A percentile compares a stretch with the other conserved stretches of the same genome.
Conservation (phyloP, 2,329 filamentous ascomycete species). For the Pseudogymnoascus sp. region DNA sequence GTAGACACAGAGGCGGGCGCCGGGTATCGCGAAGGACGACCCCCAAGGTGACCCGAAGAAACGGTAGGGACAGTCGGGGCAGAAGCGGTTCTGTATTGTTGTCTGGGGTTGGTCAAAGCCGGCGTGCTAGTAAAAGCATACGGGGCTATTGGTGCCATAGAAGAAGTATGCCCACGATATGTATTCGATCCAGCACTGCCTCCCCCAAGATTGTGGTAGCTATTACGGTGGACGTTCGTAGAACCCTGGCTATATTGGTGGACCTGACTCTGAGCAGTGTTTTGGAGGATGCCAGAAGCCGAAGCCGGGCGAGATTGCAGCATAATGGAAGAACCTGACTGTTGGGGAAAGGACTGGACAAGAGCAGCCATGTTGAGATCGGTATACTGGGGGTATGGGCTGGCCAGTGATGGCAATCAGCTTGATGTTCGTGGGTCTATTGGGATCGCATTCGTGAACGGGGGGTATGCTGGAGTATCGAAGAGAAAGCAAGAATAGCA, state of each 20-base stretch:
- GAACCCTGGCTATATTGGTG: conserved; percentile 38
- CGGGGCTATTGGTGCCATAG: conserved; percentile 56
- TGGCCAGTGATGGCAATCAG: conserved; percentile 6
- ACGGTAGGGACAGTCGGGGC: conserved; percentile 39
- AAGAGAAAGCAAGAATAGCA: conserved; percentile 6
- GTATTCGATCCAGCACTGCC: conserved; percentile 36
- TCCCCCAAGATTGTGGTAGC: conserved; percentile 43
- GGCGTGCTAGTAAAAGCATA: conserved; percentile 71
- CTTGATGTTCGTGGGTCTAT: background rate
- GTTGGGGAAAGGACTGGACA: conserved; percentile 73
- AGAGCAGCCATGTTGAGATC: conserved; percentile 67
- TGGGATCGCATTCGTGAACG: conserved; percentile 1
- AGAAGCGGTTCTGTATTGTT: conserved; percentile 47
- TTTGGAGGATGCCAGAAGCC: conserved; percentile 43
- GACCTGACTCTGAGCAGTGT: conserved; percentile 24
- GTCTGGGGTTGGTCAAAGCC: conserved; percentile 49
- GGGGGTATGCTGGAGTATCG: background rate
- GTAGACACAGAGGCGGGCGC: conserved; percentile 45
- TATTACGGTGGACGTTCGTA: conserved; percentile 40
- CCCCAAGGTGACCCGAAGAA: conserved; percentile 26
- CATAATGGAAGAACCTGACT: conserved; percentile 65
- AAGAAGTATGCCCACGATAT: conserved; percentile 42
- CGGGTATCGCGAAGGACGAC: conserved; percentile 34
- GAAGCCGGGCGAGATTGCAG: conserved; percentile 66
- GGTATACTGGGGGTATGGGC: background rate